A percentile compares a stretch with the other conserved stretches of the same genome.
Evolutionary conservation across 768 basidiomycete genomes (phyloP).

Genomic region (Boletus rubropictus): DNA sequence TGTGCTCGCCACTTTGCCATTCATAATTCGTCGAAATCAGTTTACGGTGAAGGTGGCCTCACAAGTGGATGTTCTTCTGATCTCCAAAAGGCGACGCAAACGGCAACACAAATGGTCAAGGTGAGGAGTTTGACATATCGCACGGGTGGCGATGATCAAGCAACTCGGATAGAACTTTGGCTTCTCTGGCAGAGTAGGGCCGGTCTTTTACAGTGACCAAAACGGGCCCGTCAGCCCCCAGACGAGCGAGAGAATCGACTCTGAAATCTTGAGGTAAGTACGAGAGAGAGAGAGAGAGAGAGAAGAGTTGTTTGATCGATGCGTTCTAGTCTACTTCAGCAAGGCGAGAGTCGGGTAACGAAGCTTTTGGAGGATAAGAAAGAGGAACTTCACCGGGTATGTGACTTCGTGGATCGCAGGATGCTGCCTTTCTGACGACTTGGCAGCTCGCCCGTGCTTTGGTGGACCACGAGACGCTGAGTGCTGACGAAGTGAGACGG

Average conservation of each 20-base stretch:
- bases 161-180: constrained; percentile 57
- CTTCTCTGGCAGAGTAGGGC: constrained; percentile 73
- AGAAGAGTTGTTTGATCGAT: no score
- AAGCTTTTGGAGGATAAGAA: constrained; percentile 59
- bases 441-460: constrained; percentile 80
- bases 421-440: not conserved
- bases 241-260: constrained; percentile 81
- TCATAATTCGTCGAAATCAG: constrained; percentile 34
- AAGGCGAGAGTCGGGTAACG: constrained; percentile 61
- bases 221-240: constrained; percentile 66
- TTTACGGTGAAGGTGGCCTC: constrained; percentile 83
- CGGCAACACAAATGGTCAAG: constrained; percentile 85
- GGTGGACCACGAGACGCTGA: constrained; percentile 92
- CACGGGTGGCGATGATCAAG: not conserved
- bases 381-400: constrained; percentile 71
- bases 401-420: constrained; percentile 13
- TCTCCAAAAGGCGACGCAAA: constrained; percentile 70
- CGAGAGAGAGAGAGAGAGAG: not conserved
- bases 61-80: constrained; percentile 93
- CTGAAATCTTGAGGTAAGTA: constrained; percentile 75
- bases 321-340: constrained; percentile 52
- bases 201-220: constrained; percentile 73
- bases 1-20: not conserved
- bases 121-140: constrained; percentile 37
- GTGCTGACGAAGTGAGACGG: constrained; percentile 76